These are phyloP conservation scores for Ceratocystis cubensis DNA, from an alignment of 2,329 filamentous ascomycete species.

Conservation along the genomic window DNA sequence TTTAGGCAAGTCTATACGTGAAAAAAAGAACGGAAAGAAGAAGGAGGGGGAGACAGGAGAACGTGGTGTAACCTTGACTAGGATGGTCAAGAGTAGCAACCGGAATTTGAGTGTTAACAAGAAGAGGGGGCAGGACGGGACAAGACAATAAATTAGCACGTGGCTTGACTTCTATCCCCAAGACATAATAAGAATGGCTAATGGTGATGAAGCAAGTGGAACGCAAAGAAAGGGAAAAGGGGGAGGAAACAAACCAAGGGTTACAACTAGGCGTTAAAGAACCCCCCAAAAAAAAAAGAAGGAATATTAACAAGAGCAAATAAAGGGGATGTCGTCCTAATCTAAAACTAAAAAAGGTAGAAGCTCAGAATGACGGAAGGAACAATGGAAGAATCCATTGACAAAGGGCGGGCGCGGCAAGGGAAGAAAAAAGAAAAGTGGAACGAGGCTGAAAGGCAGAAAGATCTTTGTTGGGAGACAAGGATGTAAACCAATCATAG, in stretches of 20 bases:
- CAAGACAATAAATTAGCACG: background rate
- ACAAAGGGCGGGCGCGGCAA: background rate
- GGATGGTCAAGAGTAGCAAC: background rate
- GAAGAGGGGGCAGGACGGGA: background rate
- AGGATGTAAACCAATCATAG: conserved; percentile 15
- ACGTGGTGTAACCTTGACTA: background rate
- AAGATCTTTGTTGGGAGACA: background rate
- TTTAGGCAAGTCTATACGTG: background rate
- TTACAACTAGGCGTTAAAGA: background rate
- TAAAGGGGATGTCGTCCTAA: background rate
- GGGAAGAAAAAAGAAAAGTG: background rate
- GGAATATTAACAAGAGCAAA: background rate
- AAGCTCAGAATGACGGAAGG: background rate
- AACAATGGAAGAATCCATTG: conserved; percentile 6
- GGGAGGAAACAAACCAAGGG: background rate
- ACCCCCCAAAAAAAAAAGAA: background rate
- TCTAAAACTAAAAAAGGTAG: background rate
- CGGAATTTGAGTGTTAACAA: background rate
- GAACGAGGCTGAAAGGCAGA: conserved; percentile 16
- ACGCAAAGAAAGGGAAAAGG: background rate
- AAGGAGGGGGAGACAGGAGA: background rate
- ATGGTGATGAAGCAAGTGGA: background rate
- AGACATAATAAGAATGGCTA: background rate
- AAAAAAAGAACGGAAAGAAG: background rate
- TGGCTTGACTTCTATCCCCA: background rate